Conservation (phyloP, 106 monocot genomes). For the Dendrobium chrysotoxum region DNA sequence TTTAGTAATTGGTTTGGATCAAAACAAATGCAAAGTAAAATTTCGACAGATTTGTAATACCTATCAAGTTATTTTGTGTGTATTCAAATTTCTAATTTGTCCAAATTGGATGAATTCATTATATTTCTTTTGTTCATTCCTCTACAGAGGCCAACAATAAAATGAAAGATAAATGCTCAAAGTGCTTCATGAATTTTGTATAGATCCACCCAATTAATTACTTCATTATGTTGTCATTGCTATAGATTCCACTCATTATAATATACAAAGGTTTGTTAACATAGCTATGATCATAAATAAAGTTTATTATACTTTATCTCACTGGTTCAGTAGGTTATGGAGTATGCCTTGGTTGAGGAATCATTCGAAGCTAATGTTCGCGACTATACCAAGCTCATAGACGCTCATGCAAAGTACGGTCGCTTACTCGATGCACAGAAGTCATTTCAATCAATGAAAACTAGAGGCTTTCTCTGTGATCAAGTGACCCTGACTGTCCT, state of each 20-base stretch:
- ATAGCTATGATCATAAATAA: background rate
- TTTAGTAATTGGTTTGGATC: too few relatives aligned
- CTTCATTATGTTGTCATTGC: too few relatives aligned
- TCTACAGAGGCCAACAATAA: too few relatives aligned
- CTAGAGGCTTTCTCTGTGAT: conserved; percentile 58
- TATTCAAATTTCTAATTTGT: too few relatives aligned
- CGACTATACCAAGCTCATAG: conserved; percentile 89
- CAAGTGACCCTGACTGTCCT: conserved; percentile 79
- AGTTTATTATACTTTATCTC: background rate
- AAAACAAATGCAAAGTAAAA: too few relatives aligned
- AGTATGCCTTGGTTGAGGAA: conserved; percentile 61
- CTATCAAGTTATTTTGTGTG: too few relatives aligned
- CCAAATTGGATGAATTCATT: too few relatives aligned
- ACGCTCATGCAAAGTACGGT: conserved; percentile 51
- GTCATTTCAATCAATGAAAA: conserved; percentile 55
- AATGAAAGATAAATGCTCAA: too few relatives aligned
- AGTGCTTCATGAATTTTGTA: too few relatives aligned
- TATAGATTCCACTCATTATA: background rate
- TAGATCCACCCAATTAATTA: too few relatives aligned
- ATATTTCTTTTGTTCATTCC: too few relatives aligned
- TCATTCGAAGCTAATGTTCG: conserved; percentile 81
- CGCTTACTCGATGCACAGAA: conserved; percentile 53
- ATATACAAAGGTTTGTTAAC: background rate
- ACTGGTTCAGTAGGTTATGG: conserved; percentile 39
- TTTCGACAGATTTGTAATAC: too few relatives aligned